Conservation (phyloP, 2,329 filamentous ascomycete species). For the Arthrobotrys pseudoclavata region DNA sequence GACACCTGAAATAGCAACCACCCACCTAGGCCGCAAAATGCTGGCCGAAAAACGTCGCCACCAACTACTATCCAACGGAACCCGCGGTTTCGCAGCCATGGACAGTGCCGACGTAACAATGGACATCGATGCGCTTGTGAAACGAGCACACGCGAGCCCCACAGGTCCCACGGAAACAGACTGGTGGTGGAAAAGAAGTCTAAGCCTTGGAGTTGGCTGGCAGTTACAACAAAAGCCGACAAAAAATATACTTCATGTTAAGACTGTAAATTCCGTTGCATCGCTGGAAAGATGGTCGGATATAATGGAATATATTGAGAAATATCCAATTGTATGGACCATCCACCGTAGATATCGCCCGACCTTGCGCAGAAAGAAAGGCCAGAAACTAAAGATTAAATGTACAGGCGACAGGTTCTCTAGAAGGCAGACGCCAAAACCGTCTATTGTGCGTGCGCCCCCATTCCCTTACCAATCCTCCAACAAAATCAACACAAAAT, state of each 20-base stretch:
- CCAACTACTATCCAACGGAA: constrained; percentile 47
- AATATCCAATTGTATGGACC: constrained; percentile 39
- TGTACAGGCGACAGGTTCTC: constrained; percentile 15
- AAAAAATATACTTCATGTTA: constrained; percentile 46
- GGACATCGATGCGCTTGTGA: constrained; percentile 50
- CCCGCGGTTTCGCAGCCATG: constrained; percentile 53
- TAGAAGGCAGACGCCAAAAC: constrained; percentile 33
- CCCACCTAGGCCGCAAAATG: constrained; percentile 51
- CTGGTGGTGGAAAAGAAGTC: constrained; percentile 57
- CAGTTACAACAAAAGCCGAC: constrained; percentile 34
- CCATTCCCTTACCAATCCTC: background rate
- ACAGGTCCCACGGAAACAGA: constrained; percentile 52
- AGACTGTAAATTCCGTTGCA: constrained; percentile 37
- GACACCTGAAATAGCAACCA: constrained; percentile 37
- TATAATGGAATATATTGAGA: constrained; percentile 44
- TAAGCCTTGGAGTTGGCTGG: constrained; percentile 2
- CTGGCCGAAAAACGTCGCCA: constrained; percentile 54
- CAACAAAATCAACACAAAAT: constrained; percentile 20
- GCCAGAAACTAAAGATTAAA: background rate
- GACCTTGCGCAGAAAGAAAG: background rate
- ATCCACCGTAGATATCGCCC: background rate
- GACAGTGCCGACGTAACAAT: constrained; percentile 41
- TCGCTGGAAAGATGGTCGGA: constrained; percentile 43
- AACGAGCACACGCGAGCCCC: constrained; percentile 9
- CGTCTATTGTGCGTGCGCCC: constrained; percentile 51